These are phyloP conservation scores for Sungouiella blattae DNA, from an alignment of 805 yeast genomes.

Conservation along the genomic window DNA sequence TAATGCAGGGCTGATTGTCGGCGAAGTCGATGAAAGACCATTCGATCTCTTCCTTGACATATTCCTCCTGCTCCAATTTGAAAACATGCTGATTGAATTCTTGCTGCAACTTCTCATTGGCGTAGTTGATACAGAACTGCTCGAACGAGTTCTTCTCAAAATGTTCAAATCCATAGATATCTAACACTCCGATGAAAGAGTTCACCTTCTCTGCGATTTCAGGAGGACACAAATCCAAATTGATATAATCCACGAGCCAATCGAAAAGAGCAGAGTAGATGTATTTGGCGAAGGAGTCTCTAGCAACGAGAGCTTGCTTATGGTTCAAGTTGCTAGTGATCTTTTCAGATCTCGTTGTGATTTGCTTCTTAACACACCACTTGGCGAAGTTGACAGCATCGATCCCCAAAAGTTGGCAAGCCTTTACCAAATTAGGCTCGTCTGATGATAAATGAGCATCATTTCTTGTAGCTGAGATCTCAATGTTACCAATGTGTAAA, in stretches of 20 bases:
- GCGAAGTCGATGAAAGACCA: constrained; percentile 96
- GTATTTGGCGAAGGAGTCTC: constrained; percentile 96
- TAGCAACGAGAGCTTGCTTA: constrained; percentile 82
- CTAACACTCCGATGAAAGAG: constrained; percentile 91
- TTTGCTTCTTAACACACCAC: constrained; percentile 92
- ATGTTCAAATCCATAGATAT: constrained; percentile 97
- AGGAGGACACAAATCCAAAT: constrained; percentile 75
- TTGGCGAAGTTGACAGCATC: constrained; percentile 72
- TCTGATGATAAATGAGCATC: constrained; percentile 80
- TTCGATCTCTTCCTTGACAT: constrained; percentile 84
- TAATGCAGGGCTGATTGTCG: constrained; percentile 96
- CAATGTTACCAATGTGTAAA: constrained; percentile 89
- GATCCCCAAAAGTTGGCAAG: constrained; percentile 80
- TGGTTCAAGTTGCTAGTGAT: constrained; percentile 79
- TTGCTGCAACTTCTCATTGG: constrained; percentile 95
- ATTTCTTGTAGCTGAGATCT: constrained; percentile 76
- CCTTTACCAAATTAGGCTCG: constrained; percentile 79
- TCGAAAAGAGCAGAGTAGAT: constrained; percentile 90
- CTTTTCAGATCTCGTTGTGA: constrained; percentile 87
- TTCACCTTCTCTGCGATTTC: constrained; percentile 56
- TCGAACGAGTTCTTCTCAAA: constrained; percentile 92
- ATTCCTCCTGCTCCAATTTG: constrained; percentile 95
- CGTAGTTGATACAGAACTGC: constrained; percentile 95
- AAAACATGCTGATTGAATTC: constrained; percentile 97
- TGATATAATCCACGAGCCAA: constrained; percentile 87